A percentile compares a stretch with the other conserved stretches of the same genome.
Conservation (phyloP, 2,329 filamentous ascomycete species). For the Aspergillus japonicus region DNA sequence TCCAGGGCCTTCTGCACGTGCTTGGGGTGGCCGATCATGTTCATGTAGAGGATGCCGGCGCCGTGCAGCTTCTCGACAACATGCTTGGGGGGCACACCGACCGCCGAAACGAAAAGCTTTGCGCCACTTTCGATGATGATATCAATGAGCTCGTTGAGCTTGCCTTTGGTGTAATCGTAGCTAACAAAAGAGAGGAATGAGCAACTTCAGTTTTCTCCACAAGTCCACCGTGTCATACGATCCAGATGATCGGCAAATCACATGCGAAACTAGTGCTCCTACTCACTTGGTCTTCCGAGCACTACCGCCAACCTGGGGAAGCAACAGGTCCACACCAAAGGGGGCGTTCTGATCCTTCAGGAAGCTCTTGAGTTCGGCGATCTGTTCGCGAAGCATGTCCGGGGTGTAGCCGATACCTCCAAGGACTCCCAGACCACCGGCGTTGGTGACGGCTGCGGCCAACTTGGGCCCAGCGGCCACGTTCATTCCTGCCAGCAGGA, state of each 20-base stretch:
- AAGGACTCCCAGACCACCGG: slow-evolving; percentile 93
- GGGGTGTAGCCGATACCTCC: slow-evolving; percentile 90
- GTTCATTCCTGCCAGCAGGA: slow-evolving; percentile 98
- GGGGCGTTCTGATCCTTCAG: slow-evolving; percentile 23
- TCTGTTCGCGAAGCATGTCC: slow-evolving; percentile 94
- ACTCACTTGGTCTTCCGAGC: slow-evolving; percentile 89
- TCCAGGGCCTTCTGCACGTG: slow-evolving; percentile 96
- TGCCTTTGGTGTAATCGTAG: slow-evolving; percentile 99
- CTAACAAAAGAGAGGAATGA: slow-evolving; percentile 47
- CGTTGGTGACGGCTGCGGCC: slow-evolving; percentile 94
- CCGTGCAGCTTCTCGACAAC: slow-evolving; percentile 90
- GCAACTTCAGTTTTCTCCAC: slow-evolving; percentile 9
- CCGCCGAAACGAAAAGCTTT: slow-evolving; percentile 92
- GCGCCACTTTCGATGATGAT: slow-evolving; percentile 91
- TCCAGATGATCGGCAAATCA: neutral
- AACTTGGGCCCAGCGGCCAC: slow-evolving; percentile 95
- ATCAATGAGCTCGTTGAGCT: slow-evolving; percentile 84
- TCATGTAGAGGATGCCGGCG: slow-evolving; percentile 92
- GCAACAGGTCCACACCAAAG: slow-evolving; percentile 55
- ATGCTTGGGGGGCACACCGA: slow-evolving; percentile 84
- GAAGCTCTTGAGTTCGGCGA: slow-evolving; percentile 77
- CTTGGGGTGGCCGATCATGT: slow-evolving; percentile 99
- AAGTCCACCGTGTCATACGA: neutral
- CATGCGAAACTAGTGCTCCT: neutral
- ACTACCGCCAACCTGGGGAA: slow-evolving; percentile 90